phyloP scores from a whole-genome alignment of 805 yeast genomes.

The Saccharomycopsis microspora region DNA sequence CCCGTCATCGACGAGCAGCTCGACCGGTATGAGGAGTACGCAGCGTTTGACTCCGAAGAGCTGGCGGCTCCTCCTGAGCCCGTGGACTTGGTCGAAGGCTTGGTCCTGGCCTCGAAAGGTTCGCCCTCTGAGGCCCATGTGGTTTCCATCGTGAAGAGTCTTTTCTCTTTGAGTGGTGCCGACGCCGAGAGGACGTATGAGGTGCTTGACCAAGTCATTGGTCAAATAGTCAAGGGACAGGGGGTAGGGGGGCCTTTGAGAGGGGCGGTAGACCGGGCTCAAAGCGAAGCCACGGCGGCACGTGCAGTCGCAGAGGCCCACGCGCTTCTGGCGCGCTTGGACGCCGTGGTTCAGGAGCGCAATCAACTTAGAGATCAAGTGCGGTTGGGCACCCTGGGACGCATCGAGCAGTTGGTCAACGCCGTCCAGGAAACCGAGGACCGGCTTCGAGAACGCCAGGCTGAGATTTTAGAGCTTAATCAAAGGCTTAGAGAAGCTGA shows the following conservation, averaged over 20 bases:
- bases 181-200: background rate
- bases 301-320: conserved; percentile 52
- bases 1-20: conserved; percentile 58
- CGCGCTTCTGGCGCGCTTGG: conserved; percentile 40
- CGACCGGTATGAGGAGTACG: conserved; percentile 43
- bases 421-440: conserved; percentile 56
- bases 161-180: conserved; percentile 32
- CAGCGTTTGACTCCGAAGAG: conserved; percentile 45
- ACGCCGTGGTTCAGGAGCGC: conserved; percentile 45
- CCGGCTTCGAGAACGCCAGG: conserved; percentile 45
- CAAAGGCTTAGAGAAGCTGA: conserved; percentile 54
- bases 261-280: conserved; percentile 42
- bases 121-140: conserved; percentile 40
- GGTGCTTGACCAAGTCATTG: background rate
- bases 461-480: conserved; percentile 49
- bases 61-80: conserved; percentile 17
- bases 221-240: conserved; percentile 9
- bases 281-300: conserved; percentile 78
- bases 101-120: conserved; percentile 34
- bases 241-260: conserved; percentile 3
- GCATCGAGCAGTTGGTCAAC: conserved; percentile 45
- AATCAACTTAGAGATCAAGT: conserved; percentile 56
- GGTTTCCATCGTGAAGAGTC: conserved; percentile 40
- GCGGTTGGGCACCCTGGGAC: conserved; percentile 66
- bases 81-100: conserved; percentile 24